These are phyloP conservation scores for Nicotiana paniculata DNA, from an alignment of 257 asterid genomes.

Conservation along the genomic window DNA sequence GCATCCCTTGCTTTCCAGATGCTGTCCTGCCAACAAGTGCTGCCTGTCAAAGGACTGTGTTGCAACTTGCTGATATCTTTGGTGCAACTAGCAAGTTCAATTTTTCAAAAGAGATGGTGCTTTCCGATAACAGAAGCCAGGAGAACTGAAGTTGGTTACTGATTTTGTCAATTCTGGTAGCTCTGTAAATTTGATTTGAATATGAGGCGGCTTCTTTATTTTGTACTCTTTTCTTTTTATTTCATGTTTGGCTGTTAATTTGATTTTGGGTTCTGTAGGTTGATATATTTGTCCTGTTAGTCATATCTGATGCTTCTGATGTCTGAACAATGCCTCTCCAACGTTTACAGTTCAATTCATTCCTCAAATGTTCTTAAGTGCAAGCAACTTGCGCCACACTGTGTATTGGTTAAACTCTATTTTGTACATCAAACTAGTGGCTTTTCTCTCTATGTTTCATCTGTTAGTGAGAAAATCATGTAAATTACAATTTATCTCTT, in stretches of 20 bases:
- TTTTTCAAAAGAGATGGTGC: conserved; percentile 30
- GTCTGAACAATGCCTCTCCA: conserved; percentile 1
- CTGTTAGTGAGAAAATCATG: no score
- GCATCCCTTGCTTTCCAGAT: conserved; percentile 77
- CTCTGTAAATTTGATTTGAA: conserved; percentile 8
- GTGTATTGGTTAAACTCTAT: neutral
- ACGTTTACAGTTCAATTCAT: neutral
- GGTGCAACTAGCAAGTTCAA: conserved; percentile 52
- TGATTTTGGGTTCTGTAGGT: conserved; percentile 4
- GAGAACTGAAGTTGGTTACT: conserved; percentile 7
- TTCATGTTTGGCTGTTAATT: conserved; percentile 2
- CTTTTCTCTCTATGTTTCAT: no score
- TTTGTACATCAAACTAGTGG: neutral
- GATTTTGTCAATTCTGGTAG: neutral
- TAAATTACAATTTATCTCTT: no score
- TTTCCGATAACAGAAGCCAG: conserved; percentile 17
- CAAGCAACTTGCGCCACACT: neutral
- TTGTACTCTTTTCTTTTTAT: neutral
- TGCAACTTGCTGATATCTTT: conserved; percentile 54
- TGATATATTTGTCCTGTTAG: neutral
- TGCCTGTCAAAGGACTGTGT: conserved; percentile 46
- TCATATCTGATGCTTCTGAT: neutral
- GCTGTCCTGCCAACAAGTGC: conserved; percentile 46
- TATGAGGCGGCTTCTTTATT: neutral
- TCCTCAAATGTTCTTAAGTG: neutral